A percentile compares a stretch with the other conserved stretches of the same genome.
Conservation (phyloP, 805 yeast genomes). For the Candida michaelii region DNA sequence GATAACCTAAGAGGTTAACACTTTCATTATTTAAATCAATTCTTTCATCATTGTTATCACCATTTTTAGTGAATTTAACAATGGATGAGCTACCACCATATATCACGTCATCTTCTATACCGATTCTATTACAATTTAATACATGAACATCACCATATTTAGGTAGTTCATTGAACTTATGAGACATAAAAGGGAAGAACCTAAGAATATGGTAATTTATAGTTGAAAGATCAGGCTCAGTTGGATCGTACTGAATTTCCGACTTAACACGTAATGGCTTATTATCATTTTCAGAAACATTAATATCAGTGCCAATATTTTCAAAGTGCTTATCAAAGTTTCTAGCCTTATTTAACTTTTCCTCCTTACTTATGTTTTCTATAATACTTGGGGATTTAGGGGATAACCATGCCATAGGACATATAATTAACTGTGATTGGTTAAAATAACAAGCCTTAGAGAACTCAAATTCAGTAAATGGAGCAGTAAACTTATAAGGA, state of each 20-base stretch:
- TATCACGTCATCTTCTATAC: slow-evolving; percentile 67
- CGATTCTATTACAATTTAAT: slow-evolving; percentile 69
- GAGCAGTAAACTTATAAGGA: slow-evolving; percentile 81
- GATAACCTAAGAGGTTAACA: slow-evolving; percentile 52
- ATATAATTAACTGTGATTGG: slow-evolving; percentile 55
- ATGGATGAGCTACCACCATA: slow-evolving; percentile 70
- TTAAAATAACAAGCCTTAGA: slow-evolving; percentile 50
- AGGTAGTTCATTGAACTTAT: slow-evolving; percentile 26
- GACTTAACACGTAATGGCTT: neutral
- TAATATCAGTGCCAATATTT: neutral
- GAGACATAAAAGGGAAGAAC: slow-evolving; percentile 59
- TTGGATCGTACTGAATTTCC: slow-evolving; percentile 14
- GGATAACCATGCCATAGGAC: slow-evolving; percentile 88
- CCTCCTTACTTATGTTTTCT: slow-evolving; percentile 10
- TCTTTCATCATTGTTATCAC: slow-evolving; percentile 19
- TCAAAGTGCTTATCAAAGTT: slow-evolving; percentile 1
- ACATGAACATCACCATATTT: slow-evolving; percentile 32
- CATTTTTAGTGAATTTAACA: slow-evolving; percentile 42
- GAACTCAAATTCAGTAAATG: slow-evolving; percentile 74
- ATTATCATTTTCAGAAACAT: neutral
- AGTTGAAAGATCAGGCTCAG: slow-evolving; percentile 47
- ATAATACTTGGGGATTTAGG: slow-evolving; percentile 45
- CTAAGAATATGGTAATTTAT: slow-evolving; percentile 76
- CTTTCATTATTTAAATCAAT: slow-evolving; percentile 48
- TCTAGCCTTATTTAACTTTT: slow-evolving; percentile 15